These are phyloP conservation scores for Lasiodiplodia sp. DNA, from an alignment of 2,329 filamentous ascomycete genomes.

Conservation along the genomic window DNA sequence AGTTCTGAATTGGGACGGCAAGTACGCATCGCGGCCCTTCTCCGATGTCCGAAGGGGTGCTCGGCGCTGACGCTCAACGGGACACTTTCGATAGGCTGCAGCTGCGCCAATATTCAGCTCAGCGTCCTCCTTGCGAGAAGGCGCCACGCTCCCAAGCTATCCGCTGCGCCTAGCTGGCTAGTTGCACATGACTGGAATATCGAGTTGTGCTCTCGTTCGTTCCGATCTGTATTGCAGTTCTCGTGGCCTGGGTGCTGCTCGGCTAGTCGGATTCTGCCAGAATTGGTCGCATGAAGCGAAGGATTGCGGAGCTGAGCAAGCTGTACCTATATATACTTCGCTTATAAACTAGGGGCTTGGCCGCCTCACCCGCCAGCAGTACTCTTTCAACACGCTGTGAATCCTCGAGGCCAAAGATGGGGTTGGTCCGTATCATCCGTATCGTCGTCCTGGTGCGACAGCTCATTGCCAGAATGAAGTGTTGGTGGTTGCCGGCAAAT, in stretches of 20 bases:
- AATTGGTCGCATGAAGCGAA: slow-evolving; percentile 11
- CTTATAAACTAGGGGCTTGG: slow-evolving; percentile 8
- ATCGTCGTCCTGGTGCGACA: background rate
- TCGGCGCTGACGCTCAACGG: background rate
- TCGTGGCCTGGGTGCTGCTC: slow-evolving; percentile 9
- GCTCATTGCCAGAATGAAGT: background rate
- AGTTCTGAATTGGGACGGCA: background rate
- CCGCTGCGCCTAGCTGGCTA: background rate
- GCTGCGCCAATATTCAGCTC: slow-evolving; percentile 10
- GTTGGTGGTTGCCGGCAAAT: background rate
- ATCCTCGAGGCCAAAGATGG: background rate
- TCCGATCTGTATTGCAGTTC: slow-evolving; percentile 1
- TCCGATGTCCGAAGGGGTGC: slow-evolving; percentile 6
- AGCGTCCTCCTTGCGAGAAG: background rate
- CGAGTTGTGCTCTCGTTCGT: background rate
- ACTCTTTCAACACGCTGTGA: background rate
- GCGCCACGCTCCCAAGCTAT: background rate
- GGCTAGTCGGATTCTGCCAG: slow-evolving; percentile 13
- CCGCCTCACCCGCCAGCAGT: background rate
- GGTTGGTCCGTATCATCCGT: background rate
- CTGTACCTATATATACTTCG: slow-evolving; percentile 11
- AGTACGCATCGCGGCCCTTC: slow-evolving; percentile 1
- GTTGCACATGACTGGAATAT: background rate
- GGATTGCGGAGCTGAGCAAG: slow-evolving; percentile 15
- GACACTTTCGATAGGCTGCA: slow-evolving; percentile 10